A percentile compares a stretch with the other conserved stretches of the same genome.
Evolutionary conservation across 331 rosid species (phyloP).

Genomic region (Acacia pycnantha): DNA sequence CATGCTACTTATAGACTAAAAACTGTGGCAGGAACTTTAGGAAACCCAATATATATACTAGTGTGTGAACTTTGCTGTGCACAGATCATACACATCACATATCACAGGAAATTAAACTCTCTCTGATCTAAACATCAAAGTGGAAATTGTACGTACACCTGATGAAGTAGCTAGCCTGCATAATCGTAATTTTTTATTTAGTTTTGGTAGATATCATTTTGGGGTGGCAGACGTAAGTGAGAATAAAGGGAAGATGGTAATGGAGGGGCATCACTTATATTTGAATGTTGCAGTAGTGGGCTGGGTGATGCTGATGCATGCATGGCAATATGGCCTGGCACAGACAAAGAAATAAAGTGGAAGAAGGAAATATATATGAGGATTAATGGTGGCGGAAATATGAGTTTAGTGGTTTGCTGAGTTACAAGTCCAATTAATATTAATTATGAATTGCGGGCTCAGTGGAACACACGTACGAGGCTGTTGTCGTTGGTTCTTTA

Average conservation of each 20-base stretch:
- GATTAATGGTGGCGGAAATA: neutral
- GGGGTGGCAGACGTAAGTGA: neutral
- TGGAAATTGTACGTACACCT: neutral
- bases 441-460: neutral
- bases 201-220: neutral
- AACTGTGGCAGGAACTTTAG: too few species aligned
- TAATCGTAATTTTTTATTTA: too few species aligned
- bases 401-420: neutral
- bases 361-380: neutral
- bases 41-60: too few species aligned
- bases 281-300: neutral
- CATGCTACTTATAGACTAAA: too few species aligned
- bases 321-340: neutral
- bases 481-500: neutral
- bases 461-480: neutral
- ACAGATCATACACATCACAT: too few species aligned
- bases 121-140: neutral
- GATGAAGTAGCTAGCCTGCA: too few species aligned
- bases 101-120: too few species aligned
- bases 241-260: neutral
- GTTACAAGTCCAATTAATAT: neutral
- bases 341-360: neutral
- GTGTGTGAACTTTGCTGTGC: too few species aligned
- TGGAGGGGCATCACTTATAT: neutral
- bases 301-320: neutral